Evolutionary conservation across 1,139 yeast genomes (phyloP).

Genomic region (Suhomyces panamericanus): DNA sequence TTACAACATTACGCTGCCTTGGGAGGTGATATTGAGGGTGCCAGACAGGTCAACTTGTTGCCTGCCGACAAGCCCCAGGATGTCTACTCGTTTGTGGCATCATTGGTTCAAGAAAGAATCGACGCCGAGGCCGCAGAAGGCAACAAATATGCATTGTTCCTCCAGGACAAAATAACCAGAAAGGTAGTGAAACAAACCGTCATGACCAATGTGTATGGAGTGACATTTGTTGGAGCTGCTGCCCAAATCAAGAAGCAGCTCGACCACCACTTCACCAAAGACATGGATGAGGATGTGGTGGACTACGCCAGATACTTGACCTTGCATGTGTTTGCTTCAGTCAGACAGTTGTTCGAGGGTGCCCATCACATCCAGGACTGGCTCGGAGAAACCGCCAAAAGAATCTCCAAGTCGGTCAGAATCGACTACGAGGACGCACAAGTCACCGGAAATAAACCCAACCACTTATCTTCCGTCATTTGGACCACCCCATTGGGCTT

Average conservation of each 20-base stretch:
- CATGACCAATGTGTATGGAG: constrained; percentile 98
- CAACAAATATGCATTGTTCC: constrained; percentile 50
- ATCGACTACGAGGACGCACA: constrained; percentile 49
- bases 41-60: constrained; percentile 81
- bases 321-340: constrained; percentile 74
- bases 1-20: constrained; percentile 96
- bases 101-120: constrained; percentile 63
- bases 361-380: constrained; percentile 97
- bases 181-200: constrained; percentile 96
- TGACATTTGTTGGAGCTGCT: constrained; percentile 90
- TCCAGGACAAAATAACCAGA: constrained; percentile 69
- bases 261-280: constrained; percentile 43
- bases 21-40: constrained; percentile 96
- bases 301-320: constrained; percentile 70
- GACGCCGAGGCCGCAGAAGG: constrained; percentile 60
- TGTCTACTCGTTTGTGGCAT: constrained; percentile 82
- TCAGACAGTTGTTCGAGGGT: constrained; percentile 82
- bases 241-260: constrained; percentile 78
- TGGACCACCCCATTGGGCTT: constrained; percentile 97
- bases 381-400: constrained; percentile 83
- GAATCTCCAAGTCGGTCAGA: constrained; percentile 77
- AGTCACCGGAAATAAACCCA: constrained; percentile 44
- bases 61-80: constrained; percentile 89
- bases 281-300: constrained; percentile 41
- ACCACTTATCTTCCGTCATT: constrained; percentile 81